Conservation (phyloP, 2,329 filamentous ascomycete genomes). For the Capronia coronata region DNA sequence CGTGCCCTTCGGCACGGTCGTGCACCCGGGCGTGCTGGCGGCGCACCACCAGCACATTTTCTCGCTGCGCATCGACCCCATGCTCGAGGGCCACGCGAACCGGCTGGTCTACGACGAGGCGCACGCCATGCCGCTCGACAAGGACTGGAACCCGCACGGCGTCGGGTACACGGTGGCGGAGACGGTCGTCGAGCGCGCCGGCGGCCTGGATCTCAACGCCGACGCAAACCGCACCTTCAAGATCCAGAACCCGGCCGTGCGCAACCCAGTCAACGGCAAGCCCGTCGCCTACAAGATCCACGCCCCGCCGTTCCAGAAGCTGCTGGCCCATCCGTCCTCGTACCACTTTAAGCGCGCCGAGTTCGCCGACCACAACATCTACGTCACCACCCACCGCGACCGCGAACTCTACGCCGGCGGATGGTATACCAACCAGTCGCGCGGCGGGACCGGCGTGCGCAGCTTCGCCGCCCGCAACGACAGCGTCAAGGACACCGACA, state of each 20-base stretch:
- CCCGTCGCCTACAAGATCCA: slow-evolving; percentile 53
- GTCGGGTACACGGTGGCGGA: slow-evolving; percentile 46
- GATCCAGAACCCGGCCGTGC: slow-evolving; percentile 49
- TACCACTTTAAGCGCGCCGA: slow-evolving; percentile 48
- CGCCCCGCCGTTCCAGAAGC: slow-evolving; percentile 52
- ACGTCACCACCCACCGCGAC: slow-evolving; percentile 50
- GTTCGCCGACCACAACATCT: slow-evolving; percentile 51
- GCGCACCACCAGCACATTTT: slow-evolving; percentile 73
- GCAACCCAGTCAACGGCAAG: slow-evolving; percentile 50
- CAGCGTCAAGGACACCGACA: slow-evolving; percentile 42
- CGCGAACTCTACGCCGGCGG: slow-evolving; percentile 50
- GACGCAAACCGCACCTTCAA: slow-evolving; percentile 51
- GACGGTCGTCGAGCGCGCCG: slow-evolving; percentile 43
- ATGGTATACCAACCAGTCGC: slow-evolving; percentile 52
- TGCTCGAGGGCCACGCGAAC: slow-evolving; percentile 49
- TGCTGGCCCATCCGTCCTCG: slow-evolving; percentile 46
- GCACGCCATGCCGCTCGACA: slow-evolving; percentile 53
- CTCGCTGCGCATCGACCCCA: slow-evolving; percentile 57
- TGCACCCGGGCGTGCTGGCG: slow-evolving; percentile 63
- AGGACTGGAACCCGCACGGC: slow-evolving; percentile 46
- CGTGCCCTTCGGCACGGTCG: slow-evolving; percentile 61
- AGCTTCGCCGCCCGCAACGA: slow-evolving; percentile 46
- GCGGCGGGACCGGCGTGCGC: slow-evolving; percentile 49
- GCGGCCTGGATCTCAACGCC: slow-evolving; percentile 45
- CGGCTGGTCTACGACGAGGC: slow-evolving; percentile 53